These are phyloP conservation scores for Dimocarpus longan DNA, from an alignment of 345 rosid species.

Conservation along the genomic window DNA sequence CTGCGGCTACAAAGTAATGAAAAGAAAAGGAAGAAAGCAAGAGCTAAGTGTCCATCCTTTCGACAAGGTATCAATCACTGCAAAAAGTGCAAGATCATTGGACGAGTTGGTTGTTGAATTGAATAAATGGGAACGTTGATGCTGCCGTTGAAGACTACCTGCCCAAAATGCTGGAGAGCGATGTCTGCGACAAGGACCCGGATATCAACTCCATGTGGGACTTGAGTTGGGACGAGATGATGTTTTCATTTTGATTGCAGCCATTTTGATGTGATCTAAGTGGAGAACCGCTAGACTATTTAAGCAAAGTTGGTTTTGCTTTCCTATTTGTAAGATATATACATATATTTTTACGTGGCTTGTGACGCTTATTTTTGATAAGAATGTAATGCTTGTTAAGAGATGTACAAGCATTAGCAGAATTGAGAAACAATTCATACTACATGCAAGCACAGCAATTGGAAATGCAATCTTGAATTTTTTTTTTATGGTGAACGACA, in stretches of 20 bases:
- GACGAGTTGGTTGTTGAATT: conserved; percentile 68
- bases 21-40: conserved; percentile 69
- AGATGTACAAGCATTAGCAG: not conserved
- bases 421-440: not conserved
- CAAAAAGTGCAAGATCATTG: conserved; percentile 41
- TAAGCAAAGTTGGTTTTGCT: no score
- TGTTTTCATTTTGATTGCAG: conserved; percentile 30
- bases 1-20: conserved; percentile 83
- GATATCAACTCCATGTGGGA: conserved; percentile 93
- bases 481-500: not conserved
- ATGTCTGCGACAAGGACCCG: conserved; percentile 52
- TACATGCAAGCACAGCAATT: not conserved
- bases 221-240: conserved; percentile 60
- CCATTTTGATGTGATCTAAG: no score
- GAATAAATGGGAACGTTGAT: conserved; percentile 37
- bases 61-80: conserved; percentile 38
- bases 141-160: conserved; percentile 56
- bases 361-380: not conserved
- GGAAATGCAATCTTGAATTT: not conserved
- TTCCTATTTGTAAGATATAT: no score
- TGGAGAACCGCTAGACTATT: no score
- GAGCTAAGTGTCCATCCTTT: conserved; percentile 75
- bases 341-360: no score
- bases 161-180: conserved; percentile 64
- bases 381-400: not conserved